Evolutionary conservation across 2,329 filamentous ascomycete species (phyloP).

Genomic region (Epichloe festucae): DNA sequence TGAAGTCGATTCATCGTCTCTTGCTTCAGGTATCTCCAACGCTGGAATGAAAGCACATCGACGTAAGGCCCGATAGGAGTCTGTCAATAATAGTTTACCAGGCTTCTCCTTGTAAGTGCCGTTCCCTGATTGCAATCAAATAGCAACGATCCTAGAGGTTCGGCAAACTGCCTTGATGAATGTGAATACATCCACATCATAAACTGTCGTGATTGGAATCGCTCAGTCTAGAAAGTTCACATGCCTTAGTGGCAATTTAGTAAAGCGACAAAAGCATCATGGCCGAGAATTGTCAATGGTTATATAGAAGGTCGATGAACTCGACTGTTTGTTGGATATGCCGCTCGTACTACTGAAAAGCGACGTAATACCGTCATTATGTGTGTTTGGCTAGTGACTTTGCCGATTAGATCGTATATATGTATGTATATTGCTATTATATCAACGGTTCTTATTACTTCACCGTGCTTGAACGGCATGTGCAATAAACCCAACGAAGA

Average conservation of each 20-base stretch:
- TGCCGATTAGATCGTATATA: neutral
- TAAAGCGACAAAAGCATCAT: neutral
- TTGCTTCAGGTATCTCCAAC: conserved; percentile 16
- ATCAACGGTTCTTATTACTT: neutral
- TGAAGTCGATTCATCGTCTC: conserved; percentile 17
- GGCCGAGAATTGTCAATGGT: neutral
- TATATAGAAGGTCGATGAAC: neutral
- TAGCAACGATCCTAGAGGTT: too few relatives aligned
- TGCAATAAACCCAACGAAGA: neutral
- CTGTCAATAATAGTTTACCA: neutral
- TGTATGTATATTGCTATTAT: neutral
- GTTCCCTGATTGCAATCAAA: neutral
- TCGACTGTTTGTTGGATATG: neutral
- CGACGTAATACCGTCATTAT: too few relatives aligned
- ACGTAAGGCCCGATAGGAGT: conserved; percentile 17
- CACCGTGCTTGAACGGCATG: neutral
- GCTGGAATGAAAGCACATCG: conserved; percentile 10
- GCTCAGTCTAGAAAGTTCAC: neutral
- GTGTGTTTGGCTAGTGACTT: neutral
- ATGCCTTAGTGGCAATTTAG: neutral
- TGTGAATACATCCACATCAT: neutral
- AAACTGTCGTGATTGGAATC: neutral
- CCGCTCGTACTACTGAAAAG: neutral
- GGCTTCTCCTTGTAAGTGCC: neutral
- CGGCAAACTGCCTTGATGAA: neutral